Conservation (phyloP, 805 yeast genomes). For the Kurtzmaniella cleridarum region DNA sequence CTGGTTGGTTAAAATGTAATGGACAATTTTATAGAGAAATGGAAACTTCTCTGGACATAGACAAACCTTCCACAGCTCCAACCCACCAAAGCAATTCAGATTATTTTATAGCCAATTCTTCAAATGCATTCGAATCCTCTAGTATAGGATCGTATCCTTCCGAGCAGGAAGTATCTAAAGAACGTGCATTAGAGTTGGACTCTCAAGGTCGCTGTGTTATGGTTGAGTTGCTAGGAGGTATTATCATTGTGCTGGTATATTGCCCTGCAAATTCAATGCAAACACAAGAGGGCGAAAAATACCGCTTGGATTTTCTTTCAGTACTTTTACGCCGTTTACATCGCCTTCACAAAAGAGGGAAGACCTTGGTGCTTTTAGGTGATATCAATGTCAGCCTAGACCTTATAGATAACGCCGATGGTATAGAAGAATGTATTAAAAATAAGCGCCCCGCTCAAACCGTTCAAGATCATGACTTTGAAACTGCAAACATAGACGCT, state of each 20-base stretch:
- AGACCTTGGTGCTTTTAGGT: constrained; percentile 77
- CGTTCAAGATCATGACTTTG: constrained; percentile 16
- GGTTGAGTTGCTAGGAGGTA: constrained; percentile 60
- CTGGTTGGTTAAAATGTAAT: constrained; percentile 48
- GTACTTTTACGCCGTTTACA: constrained; percentile 58
- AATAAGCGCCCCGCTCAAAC: constrained; percentile 14
- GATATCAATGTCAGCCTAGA: constrained; percentile 83
- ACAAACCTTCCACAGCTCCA: constrained; percentile 11
- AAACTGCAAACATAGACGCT: constrained; percentile 19
- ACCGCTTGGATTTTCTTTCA: constrained; percentile 52
- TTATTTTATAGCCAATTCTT: constrained; percentile 8
- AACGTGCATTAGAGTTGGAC: constrained; percentile 45
- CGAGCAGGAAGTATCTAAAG: constrained; percentile 17
- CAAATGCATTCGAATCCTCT: constrained; percentile 8
- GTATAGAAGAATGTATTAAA: constrained; percentile 41
- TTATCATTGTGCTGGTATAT: constrained; percentile 63
- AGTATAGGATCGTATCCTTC: constrained; percentile 70
- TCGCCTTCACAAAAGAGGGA: constrained; percentile 46
- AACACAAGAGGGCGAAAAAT: constrained; percentile 60
- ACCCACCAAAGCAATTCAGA: constrained; percentile 2
- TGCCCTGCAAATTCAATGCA: constrained; percentile 89
- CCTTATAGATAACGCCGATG: constrained; percentile 77
- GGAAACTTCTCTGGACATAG: constrained; percentile 15
- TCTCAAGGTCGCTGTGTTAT: constrained; percentile 80
- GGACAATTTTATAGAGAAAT: background rate